phyloP scores from a whole-genome alignment of 345 rosid species.

The Corchorus olitorius region DNA sequence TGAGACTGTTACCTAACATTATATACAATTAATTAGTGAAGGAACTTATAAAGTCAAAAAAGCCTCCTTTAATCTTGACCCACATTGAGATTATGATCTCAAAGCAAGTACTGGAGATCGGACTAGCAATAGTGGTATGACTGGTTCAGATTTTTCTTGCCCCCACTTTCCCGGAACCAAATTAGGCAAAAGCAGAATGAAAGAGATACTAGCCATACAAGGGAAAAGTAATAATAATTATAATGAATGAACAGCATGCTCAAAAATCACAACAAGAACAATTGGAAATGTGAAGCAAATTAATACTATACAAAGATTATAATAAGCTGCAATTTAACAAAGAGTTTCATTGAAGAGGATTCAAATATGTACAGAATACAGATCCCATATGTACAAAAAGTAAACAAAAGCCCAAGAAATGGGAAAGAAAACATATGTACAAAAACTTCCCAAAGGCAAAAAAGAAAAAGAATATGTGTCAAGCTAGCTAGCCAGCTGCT shows the following conservation, averaged over 20 bases:
- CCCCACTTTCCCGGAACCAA: background rate
- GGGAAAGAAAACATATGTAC: slow-evolving; percentile 1
- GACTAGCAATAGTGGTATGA: background rate
- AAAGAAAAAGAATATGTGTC: background rate
- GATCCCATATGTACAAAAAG: background rate
- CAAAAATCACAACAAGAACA: background rate
- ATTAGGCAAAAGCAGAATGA: background rate
- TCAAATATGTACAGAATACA: background rate
- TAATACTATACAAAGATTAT: background rate
- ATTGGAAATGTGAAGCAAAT: background rate
- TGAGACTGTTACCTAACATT: background rate
- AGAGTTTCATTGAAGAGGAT: slow-evolving; percentile 18
- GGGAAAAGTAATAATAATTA: background rate
- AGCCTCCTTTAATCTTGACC: background rate
- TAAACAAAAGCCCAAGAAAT: background rate
- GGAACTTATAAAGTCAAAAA: background rate
- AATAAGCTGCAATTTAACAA: background rate
- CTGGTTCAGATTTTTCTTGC: background rate
- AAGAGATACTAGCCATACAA: background rate
- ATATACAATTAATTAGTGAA: background rate
- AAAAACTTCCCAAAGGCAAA: background rate
- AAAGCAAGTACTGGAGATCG: background rate
- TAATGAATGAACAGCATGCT: background rate
- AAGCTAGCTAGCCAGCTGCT: background rate
- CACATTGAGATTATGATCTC: slow-evolving; percentile 7